Conservation (phyloP, 768 basidiomycete species). For the Tulasnella sp. region DNA sequence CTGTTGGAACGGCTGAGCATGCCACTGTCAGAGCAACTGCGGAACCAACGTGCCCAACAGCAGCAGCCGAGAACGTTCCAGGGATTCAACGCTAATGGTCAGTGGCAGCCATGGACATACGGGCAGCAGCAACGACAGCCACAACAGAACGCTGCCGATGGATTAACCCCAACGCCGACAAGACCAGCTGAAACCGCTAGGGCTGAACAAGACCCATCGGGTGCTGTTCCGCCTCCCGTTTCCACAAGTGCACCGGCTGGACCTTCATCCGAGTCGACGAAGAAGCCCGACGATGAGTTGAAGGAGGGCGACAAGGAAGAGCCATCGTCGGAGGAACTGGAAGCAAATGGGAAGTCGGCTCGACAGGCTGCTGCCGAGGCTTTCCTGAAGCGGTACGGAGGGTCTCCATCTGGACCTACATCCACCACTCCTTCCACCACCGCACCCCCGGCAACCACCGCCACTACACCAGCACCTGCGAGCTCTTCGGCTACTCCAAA, state of each 20-base stretch:
- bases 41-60: conserved; percentile 7
- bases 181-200: conserved; percentile 8
- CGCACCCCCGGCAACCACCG: conserved; percentile 19
- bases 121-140: neutral
- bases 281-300: conserved; percentile 3
- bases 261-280: conserved; percentile 27
- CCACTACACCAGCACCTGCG: conserved; percentile 19
- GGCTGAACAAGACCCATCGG: neutral
- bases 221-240: conserved; percentile 30
- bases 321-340: neutral
- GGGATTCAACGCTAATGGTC: conserved; percentile 24
- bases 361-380: conserved; percentile 58
- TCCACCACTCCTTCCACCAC: conserved; percentile 15
- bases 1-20: conserved; percentile 12
- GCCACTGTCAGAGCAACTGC: conserved; percentile 24
- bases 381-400: conserved; percentile 46
- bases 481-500: conserved; percentile 19
- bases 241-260: conserved; percentile 27
- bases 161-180: conserved; percentile 32
- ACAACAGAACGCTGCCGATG: conserved; percentile 46
- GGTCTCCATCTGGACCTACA: conserved; percentile 23
- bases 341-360: conserved; percentile 29
- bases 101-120: conserved; percentile 25
- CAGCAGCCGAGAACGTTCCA: conserved; percentile 23
- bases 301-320: neutral